phyloP scores from a whole-genome alignment of 768 basidiomycete genomes.

The Boletus rex-veris region DNA sequence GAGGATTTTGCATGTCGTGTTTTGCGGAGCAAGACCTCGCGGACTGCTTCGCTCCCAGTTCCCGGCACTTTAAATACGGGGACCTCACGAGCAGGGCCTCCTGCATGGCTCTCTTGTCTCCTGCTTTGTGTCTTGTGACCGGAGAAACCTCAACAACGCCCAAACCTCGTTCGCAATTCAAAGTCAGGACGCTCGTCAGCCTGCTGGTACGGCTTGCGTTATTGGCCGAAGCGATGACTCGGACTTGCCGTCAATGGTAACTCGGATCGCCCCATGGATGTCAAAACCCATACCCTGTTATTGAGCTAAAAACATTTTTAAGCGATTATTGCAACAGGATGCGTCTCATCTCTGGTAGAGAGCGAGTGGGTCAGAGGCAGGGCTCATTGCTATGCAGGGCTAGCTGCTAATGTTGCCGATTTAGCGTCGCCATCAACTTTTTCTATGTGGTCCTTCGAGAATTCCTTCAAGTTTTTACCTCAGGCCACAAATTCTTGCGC shows the following conservation, averaged over 20 bases:
- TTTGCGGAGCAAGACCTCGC: conserved; percentile 19
- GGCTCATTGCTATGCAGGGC: conserved; percentile 17
- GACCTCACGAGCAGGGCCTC: conserved; percentile 11
- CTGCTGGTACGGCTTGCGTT: conserved; percentile 15
- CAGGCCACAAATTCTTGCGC: conserved; percentile 2
- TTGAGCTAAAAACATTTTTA: conserved; percentile 17
- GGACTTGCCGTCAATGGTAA: conserved; percentile 18
- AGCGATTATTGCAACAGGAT: conserved; percentile 10
- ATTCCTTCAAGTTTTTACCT: conserved; percentile 3
- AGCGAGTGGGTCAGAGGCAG: conserved; percentile 17
- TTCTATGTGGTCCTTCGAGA: conserved; percentile 10
- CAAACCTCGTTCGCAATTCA: conserved; percentile 30
- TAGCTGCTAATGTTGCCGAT: conserved; percentile 4
- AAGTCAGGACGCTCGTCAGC: conserved; percentile 21
- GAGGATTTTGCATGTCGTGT: conserved; percentile 16
- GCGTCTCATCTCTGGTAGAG: conserved; percentile 5
- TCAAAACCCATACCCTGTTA: conserved; percentile 10
- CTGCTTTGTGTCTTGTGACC: conserved; percentile 21
- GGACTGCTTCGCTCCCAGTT: conserved; percentile 12
- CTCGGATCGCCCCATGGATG: conserved; percentile 10
- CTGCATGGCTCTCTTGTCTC: conserved; percentile 24
- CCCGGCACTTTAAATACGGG: conserved; percentile 27
- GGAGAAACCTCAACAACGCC: conserved; percentile 23
- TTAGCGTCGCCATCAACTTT: conserved; percentile 6
- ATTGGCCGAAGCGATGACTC: conserved; percentile 7